A percentile compares a stretch with the other conserved stretches of the same genome.
These are phyloP conservation scores for Trypanosoma conorhini DNA, from an alignment of 208 protist species.

Conservation along the genomic window DNA sequence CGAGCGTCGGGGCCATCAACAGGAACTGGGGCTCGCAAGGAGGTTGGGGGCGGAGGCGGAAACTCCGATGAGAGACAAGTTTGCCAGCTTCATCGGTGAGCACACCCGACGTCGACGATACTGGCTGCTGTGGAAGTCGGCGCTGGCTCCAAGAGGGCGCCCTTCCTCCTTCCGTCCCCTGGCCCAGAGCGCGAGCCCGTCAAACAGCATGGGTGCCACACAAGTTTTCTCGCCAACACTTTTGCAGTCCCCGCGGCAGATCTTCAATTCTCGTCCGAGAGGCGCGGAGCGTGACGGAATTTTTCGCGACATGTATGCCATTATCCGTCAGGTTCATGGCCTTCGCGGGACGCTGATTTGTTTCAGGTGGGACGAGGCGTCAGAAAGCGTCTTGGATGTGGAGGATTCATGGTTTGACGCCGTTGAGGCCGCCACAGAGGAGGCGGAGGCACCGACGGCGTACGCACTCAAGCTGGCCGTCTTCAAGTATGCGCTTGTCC, in stretches of 20 bases:
- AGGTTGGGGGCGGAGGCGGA: not conserved
- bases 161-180: not conserved
- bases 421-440: constrained; percentile 60
- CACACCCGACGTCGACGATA: not conserved
- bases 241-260: not conserved
- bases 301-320: constrained; percentile 34
- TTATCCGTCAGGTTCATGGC: constrained; percentile 39
- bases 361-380: constrained; percentile 34
- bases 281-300: constrained; percentile 1
- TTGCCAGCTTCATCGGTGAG: constrained; percentile 4
- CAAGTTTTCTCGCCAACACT: constrained; percentile 3
- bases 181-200: not conserved
- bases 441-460: constrained; percentile 36
- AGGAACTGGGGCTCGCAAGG: not conserved
- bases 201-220: not conserved
- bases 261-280: not conserved
- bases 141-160: not conserved
- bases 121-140: constrained; percentile 15
- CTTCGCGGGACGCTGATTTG: constrained; percentile 52
- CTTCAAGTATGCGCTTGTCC: constrained; percentile 73
- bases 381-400: constrained; percentile 61
- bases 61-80: not conserved
- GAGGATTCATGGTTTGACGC: constrained; percentile 78
- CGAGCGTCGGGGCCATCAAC: not conserved
- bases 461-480: constrained; percentile 53